Base-by-base conservation (phyloP, 2,329 filamentous ascomycete genomes). In the Corniculantispora saksenae region DNA sequence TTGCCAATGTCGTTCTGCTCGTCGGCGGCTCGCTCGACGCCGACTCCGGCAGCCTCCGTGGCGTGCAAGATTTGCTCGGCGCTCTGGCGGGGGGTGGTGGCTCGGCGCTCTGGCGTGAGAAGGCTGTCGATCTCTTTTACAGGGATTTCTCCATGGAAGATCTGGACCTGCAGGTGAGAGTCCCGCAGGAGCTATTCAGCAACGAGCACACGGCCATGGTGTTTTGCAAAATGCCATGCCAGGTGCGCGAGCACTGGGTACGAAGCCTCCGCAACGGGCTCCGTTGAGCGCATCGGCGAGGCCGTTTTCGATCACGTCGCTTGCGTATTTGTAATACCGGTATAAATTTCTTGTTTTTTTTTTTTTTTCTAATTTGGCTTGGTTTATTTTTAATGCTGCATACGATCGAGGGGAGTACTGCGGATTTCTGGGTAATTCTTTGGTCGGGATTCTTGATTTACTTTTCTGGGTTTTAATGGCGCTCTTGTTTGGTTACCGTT, bases 141-240 rank as follows among this genome's bases (percentile, higher is more conserved):
- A 78, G 80, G 38, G 85, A 88, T 66, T 88, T 88, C 70, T 75
- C 80, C 17, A 80, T 82, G 56, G 85, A 87, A 68, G 84, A 87
- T 66, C 77, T 83, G 66, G 85, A 88, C 69, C 71, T 88, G 64
- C 85, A 87, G 76, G 77, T 88, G 47, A 85, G 84, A 73, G 84
- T 88, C 40, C 84, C 84, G 0, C 85, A 88, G 72, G 84, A 84
- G 67, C 81, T 84, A 1, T 77, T 88, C 29, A 81, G 83, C n/a
- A 83, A 87, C 68, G 83, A 86, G 67, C 84, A 83, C 71, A 87
- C 86, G 71, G 86, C 85, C 35, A 83, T 87, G 79, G 81, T 87
- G 50, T 88, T 87, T 68, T 86, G 84, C 77, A 87, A 87, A 76
- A 87, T 87, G 84, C 82, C 84, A 0, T 74, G 78, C 2, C 72